Evolutionary conservation across 2,329 filamentous ascomycete species (phyloP).

Genomic region (Colletotrichum sojae): DNA sequence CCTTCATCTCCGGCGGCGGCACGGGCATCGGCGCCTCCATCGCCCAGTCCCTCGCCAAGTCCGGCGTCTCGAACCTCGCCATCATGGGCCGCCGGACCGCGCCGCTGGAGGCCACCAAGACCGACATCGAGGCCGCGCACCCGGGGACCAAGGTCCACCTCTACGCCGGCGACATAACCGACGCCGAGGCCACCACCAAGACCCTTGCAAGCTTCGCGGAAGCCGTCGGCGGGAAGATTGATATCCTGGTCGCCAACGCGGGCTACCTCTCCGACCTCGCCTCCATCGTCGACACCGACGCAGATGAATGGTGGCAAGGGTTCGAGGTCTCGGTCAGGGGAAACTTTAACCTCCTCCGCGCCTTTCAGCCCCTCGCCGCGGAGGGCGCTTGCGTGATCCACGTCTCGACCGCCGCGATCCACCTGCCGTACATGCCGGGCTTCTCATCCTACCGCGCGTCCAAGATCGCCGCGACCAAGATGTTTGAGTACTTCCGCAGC

Average conservation of each 20-base stretch:
- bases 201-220: conserved; percentile 34
- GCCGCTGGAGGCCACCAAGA: conserved; percentile 45
- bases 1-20: conserved; percentile 69
- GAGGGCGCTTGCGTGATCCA: conserved; percentile 44
- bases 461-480: conserved; percentile 57
- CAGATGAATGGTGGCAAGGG: conserved; percentile 45
- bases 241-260: conserved; percentile 49
- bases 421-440: conserved; percentile 46
- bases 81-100: conserved; percentile 53
- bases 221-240: conserved; percentile 33
- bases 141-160: conserved; percentile 39
- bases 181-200: conserved; percentile 22
- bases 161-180: conserved; percentile 41
- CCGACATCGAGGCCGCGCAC: conserved; percentile 40
- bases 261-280: conserved; percentile 42
- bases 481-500: conserved; percentile 57
- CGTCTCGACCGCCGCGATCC: conserved; percentile 43
- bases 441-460: conserved; percentile 57
- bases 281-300: conserved; percentile 40
- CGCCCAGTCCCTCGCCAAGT: conserved; percentile 56
- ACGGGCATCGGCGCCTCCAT: conserved; percentile 64
- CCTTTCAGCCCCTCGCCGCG: conserved; percentile 58
- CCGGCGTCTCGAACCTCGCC: conserved; percentile 63
- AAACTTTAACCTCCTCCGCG: conserved; percentile 58
- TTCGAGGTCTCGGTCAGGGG: conserved; percentile 66